Evolutionary conservation across 2,329 filamentous ascomycete species (phyloP).

Genomic region (Pseudogymnoascus sp.): DNA sequence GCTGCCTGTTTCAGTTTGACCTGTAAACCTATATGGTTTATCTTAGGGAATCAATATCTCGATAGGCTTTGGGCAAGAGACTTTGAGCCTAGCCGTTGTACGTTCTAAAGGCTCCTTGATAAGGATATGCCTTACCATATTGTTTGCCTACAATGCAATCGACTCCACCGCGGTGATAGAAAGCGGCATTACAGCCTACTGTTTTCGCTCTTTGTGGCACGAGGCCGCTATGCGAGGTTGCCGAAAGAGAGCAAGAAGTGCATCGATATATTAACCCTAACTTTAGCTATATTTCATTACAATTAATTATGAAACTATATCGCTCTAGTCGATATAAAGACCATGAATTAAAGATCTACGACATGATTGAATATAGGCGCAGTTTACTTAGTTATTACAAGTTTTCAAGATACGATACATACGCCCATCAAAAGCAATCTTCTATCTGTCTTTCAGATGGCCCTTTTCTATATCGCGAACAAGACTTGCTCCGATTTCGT

Average conservation of each 20-base stretch:
- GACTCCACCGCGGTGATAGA: not conserved
- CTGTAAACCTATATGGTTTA: not conserved
- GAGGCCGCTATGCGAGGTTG: not conserved
- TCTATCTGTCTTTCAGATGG: not conserved
- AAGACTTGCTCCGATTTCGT: not conserved
- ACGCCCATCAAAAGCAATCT: not conserved
- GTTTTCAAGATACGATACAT: not conserved
- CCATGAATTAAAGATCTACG: not conserved
- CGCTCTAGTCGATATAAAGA: not conserved
- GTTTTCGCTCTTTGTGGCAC: not conserved
- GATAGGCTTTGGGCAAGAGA: not conserved
- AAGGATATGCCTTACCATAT: not conserved
- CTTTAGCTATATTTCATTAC: not conserved
- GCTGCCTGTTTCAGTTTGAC: not conserved
- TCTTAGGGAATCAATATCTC: not conserved
- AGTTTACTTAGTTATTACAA: not conserved
- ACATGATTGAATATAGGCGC: not conserved
- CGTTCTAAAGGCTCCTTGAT: not conserved
- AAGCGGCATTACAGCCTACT: not conserved
- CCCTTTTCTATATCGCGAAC: not conserved
- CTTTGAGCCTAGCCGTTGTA: not conserved
- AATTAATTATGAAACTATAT: not conserved
- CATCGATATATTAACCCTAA: not conserved
- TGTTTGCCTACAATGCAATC: not conserved
- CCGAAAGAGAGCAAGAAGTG: not conserved